Evolutionary conservation across 345 rosid species (phyloP).

Genomic region (Mangifera indica): DNA sequence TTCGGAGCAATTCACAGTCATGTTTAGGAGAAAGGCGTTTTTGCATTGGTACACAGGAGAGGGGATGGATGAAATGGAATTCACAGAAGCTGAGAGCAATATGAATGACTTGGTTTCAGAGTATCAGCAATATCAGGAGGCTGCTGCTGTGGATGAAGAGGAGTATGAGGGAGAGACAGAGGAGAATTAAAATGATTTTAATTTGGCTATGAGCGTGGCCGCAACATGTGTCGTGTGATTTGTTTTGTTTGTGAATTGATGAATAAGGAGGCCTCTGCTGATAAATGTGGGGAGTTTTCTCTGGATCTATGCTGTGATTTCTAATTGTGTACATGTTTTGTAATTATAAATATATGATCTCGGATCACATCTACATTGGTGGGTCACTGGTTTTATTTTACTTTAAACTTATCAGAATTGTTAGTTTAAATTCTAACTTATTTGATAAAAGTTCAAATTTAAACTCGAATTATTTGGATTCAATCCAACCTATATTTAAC

Average conservation of each 20-base stretch:
- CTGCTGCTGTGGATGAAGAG: conserved; percentile 58
- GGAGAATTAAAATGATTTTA: conserved; percentile 21
- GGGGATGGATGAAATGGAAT: conserved; percentile 98
- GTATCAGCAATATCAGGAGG: conserved; percentile 89
- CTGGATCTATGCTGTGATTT: conserved; percentile 11
- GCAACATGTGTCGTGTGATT: background rate
- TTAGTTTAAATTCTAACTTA: too few species aligned
- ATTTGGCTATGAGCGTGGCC: conserved; percentile 11
- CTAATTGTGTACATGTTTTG: conserved; percentile 11
- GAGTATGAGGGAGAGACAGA: conserved; percentile 58
- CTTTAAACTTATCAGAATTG: too few species aligned
- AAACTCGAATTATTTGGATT: too few species aligned
- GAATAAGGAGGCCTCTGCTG: conserved; percentile 27
- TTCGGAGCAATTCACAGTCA: conserved; percentile 56
- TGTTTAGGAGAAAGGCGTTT: conserved; percentile 62
- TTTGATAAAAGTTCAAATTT: too few species aligned
- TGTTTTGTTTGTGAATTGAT: conserved; percentile 8
- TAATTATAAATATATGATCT: background rate
- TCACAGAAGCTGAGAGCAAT: conserved; percentile 88
- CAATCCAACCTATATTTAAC: too few species aligned
- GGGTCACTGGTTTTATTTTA: too few species aligned
- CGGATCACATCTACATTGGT: too few species aligned
- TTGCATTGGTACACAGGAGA: conserved; percentile 92
- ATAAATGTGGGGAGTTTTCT: conserved; percentile 1
- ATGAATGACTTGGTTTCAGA: conserved; percentile 91